phyloP scores from a whole-genome alignment of 2,329 filamentous ascomycete species.

The Hyphodiscus sp. region DNA sequence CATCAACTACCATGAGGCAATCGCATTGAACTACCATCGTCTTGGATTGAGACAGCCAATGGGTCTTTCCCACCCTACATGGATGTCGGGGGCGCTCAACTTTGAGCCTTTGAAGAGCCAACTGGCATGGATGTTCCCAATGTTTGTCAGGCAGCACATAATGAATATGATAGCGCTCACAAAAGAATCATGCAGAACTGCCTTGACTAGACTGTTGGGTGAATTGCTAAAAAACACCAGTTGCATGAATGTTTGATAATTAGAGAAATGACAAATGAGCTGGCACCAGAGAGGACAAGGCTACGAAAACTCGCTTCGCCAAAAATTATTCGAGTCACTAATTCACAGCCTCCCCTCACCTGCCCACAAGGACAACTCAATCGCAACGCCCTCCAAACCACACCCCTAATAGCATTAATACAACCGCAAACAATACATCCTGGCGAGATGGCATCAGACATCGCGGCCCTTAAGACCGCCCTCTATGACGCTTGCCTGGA shows the following conservation, averaged over 20 bases:
- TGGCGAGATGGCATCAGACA: conserved; percentile 18
- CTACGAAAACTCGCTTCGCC: background rate
- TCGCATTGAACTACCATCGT: conserved; percentile 7
- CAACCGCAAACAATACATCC: conserved; percentile 1
- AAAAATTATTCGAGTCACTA: conserved; percentile 5
- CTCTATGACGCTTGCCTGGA: conserved; percentile 25
- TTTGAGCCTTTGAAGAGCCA: background rate
- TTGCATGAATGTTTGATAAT: background rate
- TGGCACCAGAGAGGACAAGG: background rate
- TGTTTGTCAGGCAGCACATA: background rate
- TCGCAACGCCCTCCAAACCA: background rate
- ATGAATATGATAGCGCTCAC: background rate
- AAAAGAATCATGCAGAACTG: background rate
- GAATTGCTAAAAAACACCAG: background rate
- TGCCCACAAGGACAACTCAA: background rate
- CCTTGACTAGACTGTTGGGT: background rate
- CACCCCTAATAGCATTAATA: conserved; percentile 21
- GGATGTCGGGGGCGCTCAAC: background rate
- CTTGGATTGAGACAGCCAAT: background rate
- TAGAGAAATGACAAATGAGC: background rate
- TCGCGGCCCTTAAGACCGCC: conserved; percentile 20
- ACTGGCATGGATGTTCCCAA: background rate
- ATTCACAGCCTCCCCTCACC: background rate
- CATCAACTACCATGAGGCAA: conserved; percentile 13
- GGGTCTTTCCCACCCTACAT: no score